A percentile compares a stretch with the other conserved stretches of the same genome.
Conservation (phyloP, 2,329 filamentous ascomycete species). For the Lomentospora prolificans region DNA sequence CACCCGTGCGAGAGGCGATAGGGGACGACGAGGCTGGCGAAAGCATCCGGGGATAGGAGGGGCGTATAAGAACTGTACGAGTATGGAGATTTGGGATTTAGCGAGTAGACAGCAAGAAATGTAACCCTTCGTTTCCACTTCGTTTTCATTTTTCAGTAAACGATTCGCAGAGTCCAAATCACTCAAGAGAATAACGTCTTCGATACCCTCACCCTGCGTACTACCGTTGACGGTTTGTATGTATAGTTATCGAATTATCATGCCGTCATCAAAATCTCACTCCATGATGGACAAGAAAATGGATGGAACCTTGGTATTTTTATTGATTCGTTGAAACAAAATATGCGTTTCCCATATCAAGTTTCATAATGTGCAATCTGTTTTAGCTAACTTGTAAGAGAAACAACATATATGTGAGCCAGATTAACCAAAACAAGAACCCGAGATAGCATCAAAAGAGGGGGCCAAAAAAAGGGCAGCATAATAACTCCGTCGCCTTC, state of each 20-base stretch:
- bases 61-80: not conserved
- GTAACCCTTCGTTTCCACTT: not conserved
- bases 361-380: slow-evolving; percentile 6
- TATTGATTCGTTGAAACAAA: slow-evolving; percentile 2
- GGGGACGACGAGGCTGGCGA: not conserved
- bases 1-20: not conserved
- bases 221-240: no score
- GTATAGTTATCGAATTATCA: no score
- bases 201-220: no score
- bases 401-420: no score
- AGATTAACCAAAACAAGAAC: not conserved
- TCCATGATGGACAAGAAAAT: no score
- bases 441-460: slow-evolving; percentile 4
- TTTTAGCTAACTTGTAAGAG: slow-evolving; percentile 7
- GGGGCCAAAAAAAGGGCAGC: slow-evolving; percentile 7
- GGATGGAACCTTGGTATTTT: no score
- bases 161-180: not conserved
- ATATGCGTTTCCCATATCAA: not conserved
- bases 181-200: no score
- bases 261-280: no score
- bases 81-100: no score
- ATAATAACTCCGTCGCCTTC: slow-evolving; percentile 2
- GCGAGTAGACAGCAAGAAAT: not conserved
- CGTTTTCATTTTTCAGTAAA: not conserved
- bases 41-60: not conserved